Evolutionary conservation across 2,329 filamentous ascomycete species (phyloP), one percentile per base, ranked within the genome.

Genomic region (Dryadomyces quercivorus): DNA sequence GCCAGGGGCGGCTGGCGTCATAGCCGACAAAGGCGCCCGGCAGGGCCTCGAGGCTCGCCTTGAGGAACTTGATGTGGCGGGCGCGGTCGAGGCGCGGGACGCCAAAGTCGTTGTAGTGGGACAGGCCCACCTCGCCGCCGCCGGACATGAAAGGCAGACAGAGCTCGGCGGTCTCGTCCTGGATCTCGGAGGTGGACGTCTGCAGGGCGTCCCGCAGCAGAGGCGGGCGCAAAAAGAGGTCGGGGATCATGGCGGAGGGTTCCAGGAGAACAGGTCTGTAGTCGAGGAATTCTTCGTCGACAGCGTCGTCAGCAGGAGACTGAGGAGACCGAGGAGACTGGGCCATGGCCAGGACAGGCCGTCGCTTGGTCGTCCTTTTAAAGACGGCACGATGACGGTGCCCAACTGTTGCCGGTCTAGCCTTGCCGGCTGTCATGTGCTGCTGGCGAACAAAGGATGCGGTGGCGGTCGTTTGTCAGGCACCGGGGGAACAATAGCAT

Each of bases 1-100:
- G 80, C 93, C 93, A 98, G 10, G 93, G 91, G 54, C 92, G 77
- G 65, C 87, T 91, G 36, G 93, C 85, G 73, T 98, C 93, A 61
- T 90, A 80, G 50, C 76, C 77, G 52, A 85, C 82, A 68, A 86
- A 95, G 3, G 72, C 73, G 8, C 78, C 71, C 0, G 92, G 88
- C 57, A 94, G 81, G 50, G 73, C 74, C 22, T 72, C 73, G 36
- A 85, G 69, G 60, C 72, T 74, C 60, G 73, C 75, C 59, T 76
- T 75, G 51, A 91, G 69, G 64, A 88, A 91, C 38, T 66, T 69
- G 56, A 80, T 72, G 68, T 85, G 82, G 45, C 72, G 72, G 57
- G 71, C 71, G 45, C 85, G 81, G 61, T 84, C 77, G n/a, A 98
- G 78, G 55, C 75, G 76, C 15, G 89, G 87, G 40, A 96, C 72